Percentiles rank a stretch among this genome's conserved stretches.
Conservation (phyloP, 2,329 filamentous ascomycete genomes). For the Diatrype stigma region DNA sequence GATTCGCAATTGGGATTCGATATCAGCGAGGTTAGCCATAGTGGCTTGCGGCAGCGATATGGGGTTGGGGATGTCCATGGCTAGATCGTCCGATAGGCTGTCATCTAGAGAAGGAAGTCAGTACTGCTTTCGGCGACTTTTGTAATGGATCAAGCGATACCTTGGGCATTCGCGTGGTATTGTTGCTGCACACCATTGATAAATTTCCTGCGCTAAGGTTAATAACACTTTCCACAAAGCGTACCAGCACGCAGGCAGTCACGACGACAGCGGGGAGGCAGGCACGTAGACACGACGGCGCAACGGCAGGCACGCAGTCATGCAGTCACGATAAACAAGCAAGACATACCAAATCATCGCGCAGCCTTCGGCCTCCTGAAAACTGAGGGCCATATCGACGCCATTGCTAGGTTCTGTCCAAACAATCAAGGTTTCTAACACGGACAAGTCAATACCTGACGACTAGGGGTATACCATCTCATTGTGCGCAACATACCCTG, state of each 20-base stretch:
- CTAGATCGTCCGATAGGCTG: slow-evolving; percentile 77
- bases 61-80: slow-evolving; percentile 66
- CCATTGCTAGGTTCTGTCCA: slow-evolving; percentile 86
- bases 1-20: slow-evolving; percentile 78
- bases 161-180: slow-evolving; percentile 57
- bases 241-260: neutral
- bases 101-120: slow-evolving; percentile 59
- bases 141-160: slow-evolving; percentile 37
- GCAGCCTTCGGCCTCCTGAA: slow-evolving; percentile 95
- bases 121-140: slow-evolving; percentile 17
- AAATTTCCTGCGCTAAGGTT: slow-evolving; percentile 66
- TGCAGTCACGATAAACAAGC: slow-evolving; percentile 1
- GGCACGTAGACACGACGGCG: too few relatives aligned
- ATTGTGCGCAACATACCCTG: slow-evolving; percentile 62
- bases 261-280: too few relatives aligned
- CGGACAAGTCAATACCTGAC: slow-evolving; percentile 5
- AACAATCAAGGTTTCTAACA: slow-evolving; percentile 87
- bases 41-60: slow-evolving; percentile 75
- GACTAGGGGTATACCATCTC: neutral
- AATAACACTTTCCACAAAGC: slow-evolving; percentile 15
- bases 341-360: slow-evolving; percentile 75
- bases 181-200: slow-evolving; percentile 81
- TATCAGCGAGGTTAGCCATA: slow-evolving; percentile 76
- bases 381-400: slow-evolving; percentile 95
- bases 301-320: too few relatives aligned